Base-by-base conservation (phyloP, 2,329 filamentous ascomycete genomes). In the Waltergamsia citrina region DNA sequence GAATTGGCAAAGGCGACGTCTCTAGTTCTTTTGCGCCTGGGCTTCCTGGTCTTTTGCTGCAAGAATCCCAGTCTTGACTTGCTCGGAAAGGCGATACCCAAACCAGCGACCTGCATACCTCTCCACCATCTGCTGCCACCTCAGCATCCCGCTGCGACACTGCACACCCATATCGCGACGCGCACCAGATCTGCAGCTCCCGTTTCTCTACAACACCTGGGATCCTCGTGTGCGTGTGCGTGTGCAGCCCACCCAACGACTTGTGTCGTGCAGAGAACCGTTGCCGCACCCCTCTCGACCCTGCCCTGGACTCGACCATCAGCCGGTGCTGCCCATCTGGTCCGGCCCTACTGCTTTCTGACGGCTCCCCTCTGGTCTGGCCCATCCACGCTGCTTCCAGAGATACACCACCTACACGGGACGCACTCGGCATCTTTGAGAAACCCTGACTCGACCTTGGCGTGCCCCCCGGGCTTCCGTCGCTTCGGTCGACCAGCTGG, bases 31-130 rank as follows among this genome's bases (percentile, higher is more conserved):
- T 8, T n/a, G 14, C 3, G 26, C 8, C 12, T 7, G 15, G 10
- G 21, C 17, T 19, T 19, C 29, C 18, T 15, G 16, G 7, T 20
- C 21, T 9, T 19, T 19, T 31, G 16, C 18, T 20, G 16, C 29
- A 7, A 18, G 29, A 17, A 7, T 12, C 17, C n/a, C 22, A 20
- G 16, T 25, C 29, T 20, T 16, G 26, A 19, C 34, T 25, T n/a
- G 7, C 7, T 16, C 15, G n/a, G 8, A 24, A 16, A 17, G 23
- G n/a, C n/a, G n/a, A n/a, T 30, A 30, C 51, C 48, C 16, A 52
- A 54, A 53, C 41, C 43, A 53, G 51, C 50, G 44, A 53, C 50
- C 39, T 54, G 51, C 51, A 54, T 53, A 52, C 34, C 34, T 35
- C 36, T 34, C 38, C 45, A 43, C 44, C 39, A 40, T 26, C 42